These are phyloP conservation scores for Candida adriatica DNA, from an alignment of 805 yeast genomes.

Conservation along the genomic window DNA sequence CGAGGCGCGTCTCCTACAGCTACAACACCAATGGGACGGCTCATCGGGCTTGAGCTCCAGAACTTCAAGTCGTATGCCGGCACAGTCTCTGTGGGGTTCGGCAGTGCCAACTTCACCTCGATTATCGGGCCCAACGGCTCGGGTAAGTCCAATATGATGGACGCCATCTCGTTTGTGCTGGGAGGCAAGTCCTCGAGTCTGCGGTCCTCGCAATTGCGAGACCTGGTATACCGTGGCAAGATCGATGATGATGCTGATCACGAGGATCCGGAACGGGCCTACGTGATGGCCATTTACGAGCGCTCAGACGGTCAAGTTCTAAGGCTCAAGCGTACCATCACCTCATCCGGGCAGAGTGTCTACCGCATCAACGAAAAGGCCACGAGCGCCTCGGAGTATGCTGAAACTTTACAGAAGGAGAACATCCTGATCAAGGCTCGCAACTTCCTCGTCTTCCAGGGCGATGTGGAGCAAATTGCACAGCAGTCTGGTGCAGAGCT, in stretches of 20 bases:
- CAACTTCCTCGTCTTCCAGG: slow-evolving; percentile 92
- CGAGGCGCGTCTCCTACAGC: background rate
- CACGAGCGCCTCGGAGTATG: slow-evolving; percentile 61
- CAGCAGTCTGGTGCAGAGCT: slow-evolving; percentile 76
- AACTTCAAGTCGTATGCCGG: slow-evolving; percentile 93
- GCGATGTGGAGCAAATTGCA: slow-evolving; percentile 92
- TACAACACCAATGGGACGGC: slow-evolving; percentile 59
- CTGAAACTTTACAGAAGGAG: slow-evolving; percentile 60
- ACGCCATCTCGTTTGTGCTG: slow-evolving; percentile 90
- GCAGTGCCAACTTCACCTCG: slow-evolving; percentile 75
- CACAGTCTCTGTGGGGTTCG: slow-evolving; percentile 69
- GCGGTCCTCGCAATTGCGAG: slow-evolving; percentile 66
- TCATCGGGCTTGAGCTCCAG: slow-evolving; percentile 67
- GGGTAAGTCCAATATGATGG: slow-evolving; percentile 96
- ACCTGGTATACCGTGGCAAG: slow-evolving; percentile 75
- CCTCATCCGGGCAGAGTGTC: slow-evolving; percentile 52
- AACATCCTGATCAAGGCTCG: slow-evolving; percentile 83
- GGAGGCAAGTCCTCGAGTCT: slow-evolving; percentile 75
- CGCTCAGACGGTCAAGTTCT: slow-evolving; percentile 51
- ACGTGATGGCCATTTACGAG: slow-evolving; percentile 74
- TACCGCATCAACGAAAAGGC: slow-evolving; percentile 57
- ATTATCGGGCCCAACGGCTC: slow-evolving; percentile 99
- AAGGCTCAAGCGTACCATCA: slow-evolving; percentile 57
- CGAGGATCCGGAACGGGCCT: slow-evolving; percentile 40
- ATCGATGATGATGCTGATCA: slow-evolving; percentile 23